Conservation (phyloP, 2,329 filamentous ascomycete genomes). For the Cercospora sp. region DNA sequence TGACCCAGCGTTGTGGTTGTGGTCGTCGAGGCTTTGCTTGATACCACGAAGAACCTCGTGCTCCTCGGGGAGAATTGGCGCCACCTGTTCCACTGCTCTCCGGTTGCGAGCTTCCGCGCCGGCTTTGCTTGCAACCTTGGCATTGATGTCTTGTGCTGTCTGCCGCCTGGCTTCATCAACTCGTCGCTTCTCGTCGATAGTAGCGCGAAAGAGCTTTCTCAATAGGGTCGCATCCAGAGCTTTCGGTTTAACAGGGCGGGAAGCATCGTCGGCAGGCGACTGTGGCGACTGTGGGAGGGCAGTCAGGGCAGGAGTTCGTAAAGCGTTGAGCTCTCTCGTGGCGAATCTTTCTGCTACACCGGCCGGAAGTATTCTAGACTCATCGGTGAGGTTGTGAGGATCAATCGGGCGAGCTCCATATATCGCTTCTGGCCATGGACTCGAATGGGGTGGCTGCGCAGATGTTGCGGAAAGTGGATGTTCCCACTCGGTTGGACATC, state of each 20-base stretch:
- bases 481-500: slow-evolving; percentile 28
- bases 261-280: neutral
- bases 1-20: neutral
- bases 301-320: neutral
- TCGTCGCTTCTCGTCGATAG: slow-evolving; percentile 25
- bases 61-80: slow-evolving; percentile 5
- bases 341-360: slow-evolving; percentile 4
- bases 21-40: slow-evolving; percentile 5
- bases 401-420: neutral
- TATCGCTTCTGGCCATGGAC: neutral
- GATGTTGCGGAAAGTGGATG: neutral
- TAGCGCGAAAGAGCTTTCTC: slow-evolving; percentile 25
- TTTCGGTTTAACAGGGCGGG: slow-evolving; percentile 14
- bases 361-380: neutral
- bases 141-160: slow-evolving; percentile 5
- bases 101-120: slow-evolving; percentile 7
- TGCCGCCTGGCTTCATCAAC: slow-evolving; percentile 16
- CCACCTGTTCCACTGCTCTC: neutral
- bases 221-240: slow-evolving; percentile 20
- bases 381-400: slow-evolving; percentile 1
- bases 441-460: neutral
- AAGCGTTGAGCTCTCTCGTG: slow-evolving; percentile 3
- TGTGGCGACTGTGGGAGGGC: slow-evolving; percentile 7
- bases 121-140: slow-evolving; percentile 4
- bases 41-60: slow-evolving; percentile 14